Percentiles rank a stretch among this genome's conserved stretches.
These are phyloP conservation scores for Vachellia collinsii DNA, from an alignment of 306 rosid genomes.

Conservation along the genomic window DNA sequence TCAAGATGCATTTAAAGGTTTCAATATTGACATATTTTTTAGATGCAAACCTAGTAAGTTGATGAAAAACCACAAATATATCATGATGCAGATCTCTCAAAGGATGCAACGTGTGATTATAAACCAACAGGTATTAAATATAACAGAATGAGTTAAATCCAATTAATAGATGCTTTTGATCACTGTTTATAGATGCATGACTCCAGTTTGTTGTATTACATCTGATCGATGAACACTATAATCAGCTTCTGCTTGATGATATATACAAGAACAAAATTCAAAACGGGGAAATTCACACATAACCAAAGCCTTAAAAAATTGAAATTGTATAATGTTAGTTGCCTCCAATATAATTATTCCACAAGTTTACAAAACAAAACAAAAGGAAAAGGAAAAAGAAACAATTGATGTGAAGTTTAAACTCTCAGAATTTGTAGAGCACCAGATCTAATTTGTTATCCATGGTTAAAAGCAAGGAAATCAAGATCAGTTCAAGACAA, in stretches of 20 bases:
- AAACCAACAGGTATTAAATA: too few species aligned
- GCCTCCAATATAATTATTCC: neutral
- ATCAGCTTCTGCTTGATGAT: neutral
- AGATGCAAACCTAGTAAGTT: too few species aligned
- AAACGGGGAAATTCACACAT: neutral
- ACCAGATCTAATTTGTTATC: constrained; percentile 8
- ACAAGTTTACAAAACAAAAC: neutral
- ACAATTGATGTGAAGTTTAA: constrained; percentile 6
- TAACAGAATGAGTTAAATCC: too few species aligned
- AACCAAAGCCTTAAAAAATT: constrained; percentile 10
- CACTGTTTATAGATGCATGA: too few species aligned
- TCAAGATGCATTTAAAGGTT: too few species aligned
- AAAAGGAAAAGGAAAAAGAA: neutral
- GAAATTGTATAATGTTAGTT: neutral
- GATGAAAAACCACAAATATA: too few species aligned
- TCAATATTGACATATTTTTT: too few species aligned
- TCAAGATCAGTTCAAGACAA: neutral
- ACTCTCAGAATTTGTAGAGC: neutral
- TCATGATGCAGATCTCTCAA: too few species aligned
- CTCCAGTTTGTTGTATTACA: too few species aligned
- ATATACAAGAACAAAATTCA: neutral
- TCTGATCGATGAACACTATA: neutral
- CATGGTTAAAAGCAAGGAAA: neutral
- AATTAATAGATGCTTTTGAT: too few species aligned
- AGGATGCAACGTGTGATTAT: too few species aligned